phyloP scores from a whole-genome alignment of 768 basidiomycete genomes.

The Psilocybe azurescens region DNA sequence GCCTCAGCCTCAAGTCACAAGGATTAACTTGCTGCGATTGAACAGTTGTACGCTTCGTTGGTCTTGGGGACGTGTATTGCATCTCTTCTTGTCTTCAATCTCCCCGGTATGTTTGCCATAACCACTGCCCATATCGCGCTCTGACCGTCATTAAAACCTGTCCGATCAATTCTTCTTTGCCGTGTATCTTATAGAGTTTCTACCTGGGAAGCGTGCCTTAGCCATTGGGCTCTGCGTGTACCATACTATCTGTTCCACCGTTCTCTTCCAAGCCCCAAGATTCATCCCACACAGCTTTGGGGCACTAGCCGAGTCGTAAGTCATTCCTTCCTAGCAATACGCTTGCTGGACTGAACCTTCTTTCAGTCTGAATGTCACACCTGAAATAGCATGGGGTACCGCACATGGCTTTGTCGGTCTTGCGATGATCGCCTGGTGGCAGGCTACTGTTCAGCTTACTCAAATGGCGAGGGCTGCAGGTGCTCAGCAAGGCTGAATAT shows the following conservation, averaged over 20 bases:
- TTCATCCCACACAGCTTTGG: slow-evolving; percentile 83
- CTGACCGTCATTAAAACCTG: not conserved
- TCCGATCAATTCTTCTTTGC: no score
- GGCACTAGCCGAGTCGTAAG: slow-evolving; percentile 61
- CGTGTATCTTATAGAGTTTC: slow-evolving; percentile 61
- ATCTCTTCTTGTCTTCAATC: slow-evolving; percentile 64
- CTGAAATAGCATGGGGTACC: slow-evolving; percentile 76
- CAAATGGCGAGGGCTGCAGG: slow-evolving; percentile 39
- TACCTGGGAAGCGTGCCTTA: slow-evolving; percentile 85
- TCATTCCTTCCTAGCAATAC: slow-evolving; percentile 19
- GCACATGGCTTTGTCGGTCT: slow-evolving; percentile 75
- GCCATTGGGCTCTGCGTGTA: slow-evolving; percentile 80
- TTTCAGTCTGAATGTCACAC: slow-evolving; percentile 60
- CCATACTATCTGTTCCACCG: slow-evolving; percentile 73
- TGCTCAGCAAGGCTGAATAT: not conserved
- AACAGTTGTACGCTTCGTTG: slow-evolving; percentile 72
- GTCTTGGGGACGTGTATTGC: slow-evolving; percentile 64
- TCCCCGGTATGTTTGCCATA: slow-evolving; percentile 64
- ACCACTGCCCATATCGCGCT: not conserved
- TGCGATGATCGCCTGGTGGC: slow-evolving; percentile 84
- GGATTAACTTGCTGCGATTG: not conserved
- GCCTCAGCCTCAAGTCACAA: slow-evolving; percentile 13
- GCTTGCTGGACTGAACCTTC: not conserved
- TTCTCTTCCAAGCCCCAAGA: slow-evolving; percentile 77
- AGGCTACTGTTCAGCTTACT: slow-evolving; percentile 64